phyloP scores from a whole-genome alignment of 2,329 filamentous ascomycete species.

The Cercospora beticola region DNA sequence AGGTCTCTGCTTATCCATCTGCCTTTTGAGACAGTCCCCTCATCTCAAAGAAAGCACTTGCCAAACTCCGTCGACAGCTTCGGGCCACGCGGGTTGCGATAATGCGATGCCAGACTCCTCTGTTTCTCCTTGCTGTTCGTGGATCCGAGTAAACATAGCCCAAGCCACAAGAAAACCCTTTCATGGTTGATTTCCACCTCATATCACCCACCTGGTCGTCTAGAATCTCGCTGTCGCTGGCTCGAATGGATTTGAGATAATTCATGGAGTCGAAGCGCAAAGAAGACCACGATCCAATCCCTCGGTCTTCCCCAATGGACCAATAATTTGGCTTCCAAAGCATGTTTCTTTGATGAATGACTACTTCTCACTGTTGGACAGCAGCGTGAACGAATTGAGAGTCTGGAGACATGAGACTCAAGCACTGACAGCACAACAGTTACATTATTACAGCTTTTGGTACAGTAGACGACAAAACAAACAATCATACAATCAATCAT shows the following conservation, averaged over 20 bases:
- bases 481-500: slow-evolving; percentile 9
- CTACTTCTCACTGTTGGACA: background rate
- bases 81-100: background rate
- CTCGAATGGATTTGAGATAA: background rate
- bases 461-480: slow-evolving; percentile 14
- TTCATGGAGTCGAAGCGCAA: background rate
- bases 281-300: background rate
- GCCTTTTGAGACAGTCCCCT: too few species aligned
- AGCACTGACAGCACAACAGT: background rate
- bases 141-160: background rate
- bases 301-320: background rate
- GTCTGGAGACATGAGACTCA: background rate
- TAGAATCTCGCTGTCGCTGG: background rate
- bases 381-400: background rate
- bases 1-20: too few species aligned
- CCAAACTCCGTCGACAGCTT: too few species aligned
- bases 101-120: background rate
- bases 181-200: background rate
- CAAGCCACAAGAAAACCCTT: background rate
- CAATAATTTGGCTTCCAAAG: background rate
- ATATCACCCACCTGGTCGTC: background rate
- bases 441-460: slow-evolving; percentile 14
- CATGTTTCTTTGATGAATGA: background rate
- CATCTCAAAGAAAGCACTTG: too few species aligned
- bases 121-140: too few species aligned